These are phyloP conservation scores for Rhizophlyctis rosea DNA, from an alignment of 192 early-diverging fungal species.

Conservation along the genomic window DNA sequence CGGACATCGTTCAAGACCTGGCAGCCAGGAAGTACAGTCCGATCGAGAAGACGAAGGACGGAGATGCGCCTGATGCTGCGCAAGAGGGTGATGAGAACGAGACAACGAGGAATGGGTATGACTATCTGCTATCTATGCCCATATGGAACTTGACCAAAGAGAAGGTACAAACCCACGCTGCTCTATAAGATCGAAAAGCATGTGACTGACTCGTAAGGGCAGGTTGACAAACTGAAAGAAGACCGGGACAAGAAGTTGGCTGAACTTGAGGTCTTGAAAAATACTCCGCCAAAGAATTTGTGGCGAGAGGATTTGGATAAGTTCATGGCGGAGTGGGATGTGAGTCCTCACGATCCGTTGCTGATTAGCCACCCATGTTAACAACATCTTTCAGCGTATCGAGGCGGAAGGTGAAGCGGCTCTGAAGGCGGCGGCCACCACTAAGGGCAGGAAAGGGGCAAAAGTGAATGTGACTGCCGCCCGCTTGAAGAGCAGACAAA, in stretches of 20 bases:
- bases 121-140: slow-evolving; percentile 80
- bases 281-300: slow-evolving; percentile 23
- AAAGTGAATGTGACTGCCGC: no score
- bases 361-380: no score
- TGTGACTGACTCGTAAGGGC: not conserved
- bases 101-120: slow-evolving; percentile 42
- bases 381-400: no score
- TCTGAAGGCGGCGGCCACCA: no score
- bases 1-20: slow-evolving; percentile 64
- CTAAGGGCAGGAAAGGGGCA: no score
- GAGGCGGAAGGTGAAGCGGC: no score
- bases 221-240: not conserved
- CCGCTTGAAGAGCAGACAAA: no score
- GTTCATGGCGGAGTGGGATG: slow-evolving; percentile 82
- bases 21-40: slow-evolving; percentile 46
- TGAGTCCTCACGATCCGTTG: no score
- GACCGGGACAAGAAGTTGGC: not conserved
- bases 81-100: slow-evolving; percentile 19
- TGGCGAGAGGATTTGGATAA: slow-evolving; percentile 86
- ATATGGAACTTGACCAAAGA: slow-evolving; percentile 81
- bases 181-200: not conserved
- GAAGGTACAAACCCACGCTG: slow-evolving; percentile 36
- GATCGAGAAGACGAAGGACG: slow-evolving; percentile 46
- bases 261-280: not conserved
- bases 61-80: slow-evolving; percentile 41